Base-by-base conservation (phyloP, 2,329 filamentous ascomycete genomes). In the Venturiaceae sp. region DNA sequence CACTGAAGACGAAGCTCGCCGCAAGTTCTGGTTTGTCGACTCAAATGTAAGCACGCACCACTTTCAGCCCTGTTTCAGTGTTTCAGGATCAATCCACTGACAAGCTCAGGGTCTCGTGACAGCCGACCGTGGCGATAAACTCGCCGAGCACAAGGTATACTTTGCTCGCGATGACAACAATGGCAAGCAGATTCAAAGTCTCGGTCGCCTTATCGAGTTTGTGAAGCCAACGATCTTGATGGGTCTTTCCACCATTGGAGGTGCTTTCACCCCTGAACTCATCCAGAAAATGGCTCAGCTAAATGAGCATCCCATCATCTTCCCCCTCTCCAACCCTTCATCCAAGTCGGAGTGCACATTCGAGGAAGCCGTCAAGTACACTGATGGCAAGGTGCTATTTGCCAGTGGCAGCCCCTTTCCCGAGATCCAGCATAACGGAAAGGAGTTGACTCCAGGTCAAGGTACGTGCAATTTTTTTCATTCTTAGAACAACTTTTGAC, bases 261-360 rank as follows among this genome's bases (percentile, higher is more conserved):
- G 94, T 59, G 87, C 94, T 65, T 97, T 99, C 79, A 96, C 89
- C 64, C 89, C 94, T 68, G 82, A 87, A 19, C 87, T 96, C 61
- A 80, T 99, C 61, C 83, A 85, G 60, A 73, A 73, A 62, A 79
- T 80, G 77, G 77, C 75, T 41, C 69, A 73, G 64, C 64, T 79
- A 58, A 91, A 91, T 72, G 83, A 91, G 62, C 80, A 84, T 63
- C 92, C 94, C 62, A 74, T 79, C 69, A 75, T 80, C 67, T 97
- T 99, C 84, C 92, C 92, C 58, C 85, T 99, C 46, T 95, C 90
- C 74, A 97, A 99, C 78, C 94, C 94, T 54, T 85, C 92, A 55
- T 92, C 87, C 75, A 96, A 97, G 80, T 95, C 92, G 8, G 94
- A 99, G 77, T 97, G 94, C 78, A 96, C 90, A 16, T 97, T 95